Base-by-base conservation (phyloP, 2,329 filamentous ascomycete species). In the Remersonia thermophila region DNA sequence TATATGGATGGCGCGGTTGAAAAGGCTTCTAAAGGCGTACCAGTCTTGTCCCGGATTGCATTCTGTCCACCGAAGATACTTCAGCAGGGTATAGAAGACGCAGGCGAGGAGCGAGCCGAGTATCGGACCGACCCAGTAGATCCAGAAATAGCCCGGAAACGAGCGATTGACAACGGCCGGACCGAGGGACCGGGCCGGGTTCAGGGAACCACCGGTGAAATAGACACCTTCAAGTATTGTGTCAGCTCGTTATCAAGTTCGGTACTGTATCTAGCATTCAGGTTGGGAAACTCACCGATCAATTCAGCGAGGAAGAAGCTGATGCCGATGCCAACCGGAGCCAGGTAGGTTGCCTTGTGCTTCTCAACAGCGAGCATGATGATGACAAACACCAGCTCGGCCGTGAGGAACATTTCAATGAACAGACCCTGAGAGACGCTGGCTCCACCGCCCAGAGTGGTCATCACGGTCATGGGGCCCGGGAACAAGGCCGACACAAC, bases 281-380 rank as follows among this genome's bases (percentile, higher is more conserved):
- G n/a, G n/a, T n/a, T n/a, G 27, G n/a, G n/a, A 28, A 8, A 46
- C 44, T 16, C 40, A 58, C 60, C 61, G 9, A 55, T 46, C 18
- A 61, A 45, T 47, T 60, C 44, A 0, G 55, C 53, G 17, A 82
- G 62, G 48, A 83, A 81, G 13, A 83, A 61, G 0, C 76, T 59
- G 2, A 82, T 54, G 0, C 78, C 78, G 44, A 83, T 80, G 0
- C 73, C 77, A 0, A 83, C 56, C 0, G 78, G 78, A 0, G 77
- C 78, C 3, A 81, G 56, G 48, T 67, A 81, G 0, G 77, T 82
- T 4, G 69, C 71, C 43, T 71, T 71, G 48, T 80, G 76, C 55
- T 82, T 81, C 49, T 80, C 75, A 3, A 65, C 67, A 1, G 75
- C 76, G 25, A 80, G 59, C 73, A 80, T 80, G 51, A 76, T 66